These are phyloP conservation scores for Cucurbita argyrosperma DNA, from an alignment of 306 rosid species.

Conservation along the genomic window DNA sequence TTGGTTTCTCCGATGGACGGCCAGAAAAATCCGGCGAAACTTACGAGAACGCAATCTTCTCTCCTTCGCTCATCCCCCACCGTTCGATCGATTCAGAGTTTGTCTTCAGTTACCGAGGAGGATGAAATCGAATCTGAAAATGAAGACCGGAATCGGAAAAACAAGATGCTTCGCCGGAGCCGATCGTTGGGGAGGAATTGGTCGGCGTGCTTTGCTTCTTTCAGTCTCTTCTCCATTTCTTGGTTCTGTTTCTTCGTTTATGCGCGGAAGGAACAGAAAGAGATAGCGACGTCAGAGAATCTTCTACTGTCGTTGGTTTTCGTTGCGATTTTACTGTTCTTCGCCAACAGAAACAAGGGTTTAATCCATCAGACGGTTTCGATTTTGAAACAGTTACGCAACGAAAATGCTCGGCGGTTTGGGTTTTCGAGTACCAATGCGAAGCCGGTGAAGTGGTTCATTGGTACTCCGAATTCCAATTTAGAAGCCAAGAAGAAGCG, in stretches of 20 bases:
- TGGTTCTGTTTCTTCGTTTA: conserved; percentile 36
- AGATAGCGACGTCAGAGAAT: conserved; percentile 63
- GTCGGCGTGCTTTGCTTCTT: conserved; percentile 9
- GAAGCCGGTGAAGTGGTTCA: conserved; percentile 83
- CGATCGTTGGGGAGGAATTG: conserved; percentile 25
- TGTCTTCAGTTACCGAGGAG: conserved; percentile 52
- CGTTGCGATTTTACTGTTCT: conserved; percentile 62
- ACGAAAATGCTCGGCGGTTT: conserved; percentile 31
- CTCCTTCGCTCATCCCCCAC: conserved; percentile 81
- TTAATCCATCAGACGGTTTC: conserved; percentile 39
- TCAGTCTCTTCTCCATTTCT: conserved; percentile 24
- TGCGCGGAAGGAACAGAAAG: conserved; percentile 34
- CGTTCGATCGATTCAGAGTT: conserved; percentile 79
- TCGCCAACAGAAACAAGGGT: conserved; percentile 46
- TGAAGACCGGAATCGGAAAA: conserved; percentile 25
- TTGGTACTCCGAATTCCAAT: conserved; percentile 35
- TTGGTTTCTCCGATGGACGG: conserved; percentile 35
- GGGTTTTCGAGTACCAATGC: conserved; percentile 25
- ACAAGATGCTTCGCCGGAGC: conserved; percentile 12
- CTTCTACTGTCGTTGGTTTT: conserved; percentile 54
- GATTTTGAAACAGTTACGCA: conserved; percentile 41
- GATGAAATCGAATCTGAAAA: conserved; percentile 15
- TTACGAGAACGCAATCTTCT: conserved; percentile 76
- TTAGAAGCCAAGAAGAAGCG: conserved; percentile 5
- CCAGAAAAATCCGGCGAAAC: conserved; percentile 58